These are phyloP conservation scores for Eustoma russellianum DNA, from an alignment of 257 asterid genomes.

Conservation along the genomic window DNA sequence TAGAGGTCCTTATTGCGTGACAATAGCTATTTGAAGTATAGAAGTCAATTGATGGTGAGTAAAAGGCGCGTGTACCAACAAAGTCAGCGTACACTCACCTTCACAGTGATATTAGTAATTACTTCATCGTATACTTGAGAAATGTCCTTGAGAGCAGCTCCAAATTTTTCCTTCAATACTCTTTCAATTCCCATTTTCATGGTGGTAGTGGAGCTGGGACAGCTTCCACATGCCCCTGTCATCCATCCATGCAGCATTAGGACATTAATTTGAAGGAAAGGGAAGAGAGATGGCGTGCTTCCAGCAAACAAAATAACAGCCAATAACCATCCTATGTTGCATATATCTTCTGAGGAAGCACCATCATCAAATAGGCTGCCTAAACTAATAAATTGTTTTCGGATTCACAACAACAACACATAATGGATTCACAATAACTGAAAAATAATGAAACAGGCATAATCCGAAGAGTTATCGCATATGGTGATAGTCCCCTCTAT, in stretches of 20 bases:
- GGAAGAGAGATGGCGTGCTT: background rate
- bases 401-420: too few species aligned
- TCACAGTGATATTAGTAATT: conserved; percentile 35
- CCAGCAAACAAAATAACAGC: background rate
- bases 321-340: background rate
- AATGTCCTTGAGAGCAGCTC: conserved; percentile 68
- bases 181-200: conserved; percentile 89
- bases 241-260: conserved; percentile 4
- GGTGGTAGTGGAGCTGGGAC: conserved; percentile 90
- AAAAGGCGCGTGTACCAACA: background rate
- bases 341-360: background rate
- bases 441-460: too few species aligned
- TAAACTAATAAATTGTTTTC: too few species aligned
- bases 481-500: too few species aligned
- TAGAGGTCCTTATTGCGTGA: background rate
- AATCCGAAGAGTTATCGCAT: too few species aligned
- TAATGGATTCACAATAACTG: too few species aligned
- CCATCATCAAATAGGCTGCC: background rate
- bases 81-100: conserved; percentile 29
- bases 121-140: conserved; percentile 59
- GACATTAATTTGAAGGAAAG: conserved; percentile 3
- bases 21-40: too few species aligned
- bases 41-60: background rate
- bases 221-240: conserved; percentile 76
- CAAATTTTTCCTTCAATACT: conserved; percentile 85